These are phyloP conservation scores for Cladophialophora yegresii DNA, from an alignment of 2,329 filamentous ascomycete species.

Conservation along the genomic window DNA sequence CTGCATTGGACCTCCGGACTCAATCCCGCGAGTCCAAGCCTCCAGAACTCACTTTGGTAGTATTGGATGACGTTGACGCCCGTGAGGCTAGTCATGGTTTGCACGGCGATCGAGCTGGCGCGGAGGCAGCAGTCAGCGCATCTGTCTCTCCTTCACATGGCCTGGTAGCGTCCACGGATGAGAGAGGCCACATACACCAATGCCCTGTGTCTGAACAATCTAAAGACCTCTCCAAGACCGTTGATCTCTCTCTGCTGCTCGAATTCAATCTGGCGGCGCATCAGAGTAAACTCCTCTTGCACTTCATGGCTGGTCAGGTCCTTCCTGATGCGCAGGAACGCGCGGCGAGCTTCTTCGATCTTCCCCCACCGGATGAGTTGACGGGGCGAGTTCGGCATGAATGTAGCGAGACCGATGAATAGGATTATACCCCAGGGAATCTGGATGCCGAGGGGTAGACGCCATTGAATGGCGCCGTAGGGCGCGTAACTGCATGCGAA, in stretches of 20 bases:
- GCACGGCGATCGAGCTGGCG: slow-evolving; percentile 61
- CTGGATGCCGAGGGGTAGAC: slow-evolving; percentile 78
- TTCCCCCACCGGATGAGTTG: slow-evolving; percentile 79
- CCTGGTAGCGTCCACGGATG: background rate
- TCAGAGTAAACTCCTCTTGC: slow-evolving; percentile 76
- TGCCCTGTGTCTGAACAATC: slow-evolving; percentile 65
- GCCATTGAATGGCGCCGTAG: slow-evolving; percentile 68
- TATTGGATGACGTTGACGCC: slow-evolving; percentile 94
- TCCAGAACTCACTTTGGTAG: slow-evolving; percentile 58
- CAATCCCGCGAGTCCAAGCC: background rate
- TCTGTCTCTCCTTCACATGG: background rate
- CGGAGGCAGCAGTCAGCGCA: slow-evolving; percentile 47
- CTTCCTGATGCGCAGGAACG: slow-evolving; percentile 70
- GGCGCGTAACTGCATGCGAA: slow-evolving; percentile 68
- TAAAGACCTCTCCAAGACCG: slow-evolving; percentile 58
- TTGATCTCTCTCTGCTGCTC: slow-evolving; percentile 64
- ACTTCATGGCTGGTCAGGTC: slow-evolving; percentile 76
- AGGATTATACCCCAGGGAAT: slow-evolving; percentile 79
- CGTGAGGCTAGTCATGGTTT: slow-evolving; percentile 80
- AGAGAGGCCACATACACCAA: slow-evolving; percentile 49
- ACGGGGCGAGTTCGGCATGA: slow-evolving; percentile 84
- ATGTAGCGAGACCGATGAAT: slow-evolving; percentile 64
- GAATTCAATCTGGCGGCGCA: slow-evolving; percentile 85
- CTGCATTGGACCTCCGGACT: background rate
- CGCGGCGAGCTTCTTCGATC: slow-evolving; percentile 63